Base-by-base conservation (phyloP, 1,139 yeast genomes). In the Debaryomyces robertsiae region DNA sequence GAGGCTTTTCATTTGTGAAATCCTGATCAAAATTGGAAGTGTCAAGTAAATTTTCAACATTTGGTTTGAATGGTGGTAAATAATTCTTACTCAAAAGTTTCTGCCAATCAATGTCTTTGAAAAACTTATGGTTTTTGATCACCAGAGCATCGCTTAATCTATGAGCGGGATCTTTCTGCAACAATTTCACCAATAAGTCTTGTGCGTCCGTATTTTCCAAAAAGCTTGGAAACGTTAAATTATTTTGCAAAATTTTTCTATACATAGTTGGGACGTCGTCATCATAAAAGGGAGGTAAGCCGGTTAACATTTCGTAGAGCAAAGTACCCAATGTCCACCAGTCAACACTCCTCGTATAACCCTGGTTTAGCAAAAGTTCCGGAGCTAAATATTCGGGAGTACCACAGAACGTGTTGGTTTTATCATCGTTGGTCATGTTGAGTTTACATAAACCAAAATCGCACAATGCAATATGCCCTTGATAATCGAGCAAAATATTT, bases 301-400 rank as follows among this genome's bases (percentile, higher is more conserved):
- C 97, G 2, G 97, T 90, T 48, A 94, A 77, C 98, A 93, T 93
- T 63, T 93, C 98, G 61, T 87, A 93, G 33, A 93, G 73, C 38
- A 93, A 73, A 28, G 93, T 93, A 27, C 98, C 98, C 49, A 93
- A 73, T 1, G 98, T 93, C 98, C 98, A 93, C 83, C 96, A 93
- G 65, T 93, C 98, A 29, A 93, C 98, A 55, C 87, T 84, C 61
- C 95, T 81, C 5, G 98, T 90, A 64, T 93, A 93, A 2, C 98
- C 98, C 60, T 88, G 90, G 48, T 93, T 95, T 48, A 91, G 72
- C 43, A 93, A 69, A 44, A 93, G 77, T 62, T 93, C 98, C 0
- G 98, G 98, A 1, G 98, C 98, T 51, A 93, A 73, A 63, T 93
- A 93, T 47, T 91, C 97, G 0, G 97, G 97, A 0, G 98, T 91